Base-by-base conservation (phyloP, 208 protist genomes). In the Crithidia acanthocephali region DNA sequence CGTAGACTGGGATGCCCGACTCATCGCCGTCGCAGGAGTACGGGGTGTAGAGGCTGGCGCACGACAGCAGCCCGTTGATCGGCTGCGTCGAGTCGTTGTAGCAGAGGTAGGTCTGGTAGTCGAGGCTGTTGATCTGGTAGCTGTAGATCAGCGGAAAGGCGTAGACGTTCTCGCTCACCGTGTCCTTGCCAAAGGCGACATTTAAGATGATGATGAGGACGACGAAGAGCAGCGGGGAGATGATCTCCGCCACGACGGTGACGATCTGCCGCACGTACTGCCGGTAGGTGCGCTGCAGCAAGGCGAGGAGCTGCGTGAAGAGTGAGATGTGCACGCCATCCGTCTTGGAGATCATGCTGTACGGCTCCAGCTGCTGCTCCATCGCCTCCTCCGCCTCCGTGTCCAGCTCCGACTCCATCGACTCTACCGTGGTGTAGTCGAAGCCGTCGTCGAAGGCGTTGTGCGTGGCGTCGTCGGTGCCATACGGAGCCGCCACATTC, bases 151-250 rank as follows among this genome's bases (percentile, higher is more conserved):
- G 2, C 32, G 59, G 57, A 11, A 28, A 20, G n/a, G 63, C 30
- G 59, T 71, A 73, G 25, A 51, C 44, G 4, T 1, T 40, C 15
- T 77, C 73, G 16, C 44, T 10, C 10, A 85, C 28, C 11, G 15
- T n/a, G 28, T 75, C 64, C 16, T 40, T 74, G 37, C 75, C 85
- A 64, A 79, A 83, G 15, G 79, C 65, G 35, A 73, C 52, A 50
- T 81, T 60, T 4, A 90, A 40, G n/a, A 87, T 64, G 47, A 87
- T 75, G 13, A 85, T 42, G 32, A 85, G 55, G 10, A 76, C 40
- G 1, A 87, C 69, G 56, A 90, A 90, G 40, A 90, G n/a, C 16
- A 87, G 44, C 8, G 85, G 85, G 0, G 81, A 59, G 40, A 84
- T 18, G 20, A 90, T 22, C 72, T 90, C 85, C 15, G 69, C 52